Percentiles rank a stretch among this genome's conserved stretches.
These are phyloP conservation scores for Paracorniculantispora psalliotae DNA, from an alignment of 2,329 filamentous ascomycete species.

Conservation along the genomic window DNA sequence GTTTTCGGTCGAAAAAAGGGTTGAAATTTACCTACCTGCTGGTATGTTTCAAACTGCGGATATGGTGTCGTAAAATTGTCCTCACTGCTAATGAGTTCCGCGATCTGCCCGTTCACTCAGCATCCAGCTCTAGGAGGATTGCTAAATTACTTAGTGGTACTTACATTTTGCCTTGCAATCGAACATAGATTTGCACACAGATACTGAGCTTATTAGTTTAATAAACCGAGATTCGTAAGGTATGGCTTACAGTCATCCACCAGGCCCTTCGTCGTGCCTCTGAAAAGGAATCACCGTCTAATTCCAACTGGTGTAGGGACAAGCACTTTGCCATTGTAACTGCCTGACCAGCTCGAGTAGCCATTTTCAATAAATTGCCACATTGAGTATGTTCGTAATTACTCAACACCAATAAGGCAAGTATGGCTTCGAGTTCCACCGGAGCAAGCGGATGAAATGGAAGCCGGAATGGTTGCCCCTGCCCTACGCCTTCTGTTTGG, in stretches of 20 bases:
- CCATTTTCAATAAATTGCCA: constrained; percentile 9
- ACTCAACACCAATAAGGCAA: constrained; percentile 1
- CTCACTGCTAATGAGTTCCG: neutral
- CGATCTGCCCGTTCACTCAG: neutral
- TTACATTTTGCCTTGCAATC: constrained; percentile 7
- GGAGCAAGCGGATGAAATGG: neutral
- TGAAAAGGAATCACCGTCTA: neutral
- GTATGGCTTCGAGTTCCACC: neutral
- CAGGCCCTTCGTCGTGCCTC: constrained; percentile 8
- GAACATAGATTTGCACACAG: constrained; percentile 11
- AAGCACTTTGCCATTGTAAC: constrained; percentile 1
- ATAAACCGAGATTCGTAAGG: neutral
- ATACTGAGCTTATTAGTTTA: neutral
- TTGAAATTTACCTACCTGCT: neutral
- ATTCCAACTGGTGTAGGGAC: neutral
- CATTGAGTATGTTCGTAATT: constrained; percentile 10
- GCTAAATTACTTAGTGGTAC: neutral
- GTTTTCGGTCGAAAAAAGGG: neutral
- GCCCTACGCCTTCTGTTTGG: neutral
- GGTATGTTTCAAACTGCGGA: neutral
- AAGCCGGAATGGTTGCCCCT: neutral
- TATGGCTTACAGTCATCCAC: constrained; percentile 10
- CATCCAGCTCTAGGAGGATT: neutral
- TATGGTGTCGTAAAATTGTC: neutral
- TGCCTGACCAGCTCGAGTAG: constrained; percentile 4